Conservation (phyloP, 768 basidiomycete genomes). For the Lactifluus pinguis region DNA sequence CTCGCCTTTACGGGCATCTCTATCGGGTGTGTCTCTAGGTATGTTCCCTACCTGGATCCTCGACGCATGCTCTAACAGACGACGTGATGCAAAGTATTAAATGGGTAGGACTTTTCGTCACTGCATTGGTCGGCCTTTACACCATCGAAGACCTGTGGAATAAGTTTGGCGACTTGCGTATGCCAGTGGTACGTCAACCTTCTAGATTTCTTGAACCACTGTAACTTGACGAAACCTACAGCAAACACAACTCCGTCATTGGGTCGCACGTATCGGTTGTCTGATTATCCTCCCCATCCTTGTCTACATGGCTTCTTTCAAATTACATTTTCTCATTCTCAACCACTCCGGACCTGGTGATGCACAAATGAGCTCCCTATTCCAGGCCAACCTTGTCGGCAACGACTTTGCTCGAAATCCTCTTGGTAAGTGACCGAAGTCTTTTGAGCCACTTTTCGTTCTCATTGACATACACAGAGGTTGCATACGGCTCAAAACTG, state of each 20-base stretch:
- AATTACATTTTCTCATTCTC: constrained; percentile 90
- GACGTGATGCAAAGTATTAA: constrained; percentile 57
- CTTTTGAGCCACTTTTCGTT: neutral
- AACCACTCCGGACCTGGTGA: constrained; percentile 95
- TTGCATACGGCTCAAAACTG: constrained; percentile 83
- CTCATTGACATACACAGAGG: constrained; percentile 42
- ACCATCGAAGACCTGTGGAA: constrained; percentile 98
- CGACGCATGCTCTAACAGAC: neutral
- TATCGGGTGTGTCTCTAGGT: constrained; percentile 94
- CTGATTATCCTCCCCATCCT: constrained; percentile 85
- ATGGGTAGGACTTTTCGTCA: constrained; percentile 93
- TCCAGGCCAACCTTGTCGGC: constrained; percentile 92
- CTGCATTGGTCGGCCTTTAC: constrained; percentile 89
- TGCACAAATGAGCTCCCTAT: constrained; percentile 96
- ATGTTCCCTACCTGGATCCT: constrained; percentile 6
- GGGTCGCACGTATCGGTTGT: constrained; percentile 77
- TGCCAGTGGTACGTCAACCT: constrained; percentile 62
- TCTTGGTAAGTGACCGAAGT: constrained; percentile 43
- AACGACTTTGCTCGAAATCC: constrained; percentile 93
- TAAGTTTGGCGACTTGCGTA: constrained; percentile 91
- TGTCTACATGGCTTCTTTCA: constrained; percentile 92
- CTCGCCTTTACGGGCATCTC: constrained; percentile 86
- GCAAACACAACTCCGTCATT: constrained; percentile 85
- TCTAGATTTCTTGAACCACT: neutral
- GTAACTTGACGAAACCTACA: constrained; percentile 26